Evolutionary conservation across 2,329 filamentous ascomycete genomes (phyloP), one percentile per base, ranked within the genome.

Genomic region (Nemania serpens): DNA sequence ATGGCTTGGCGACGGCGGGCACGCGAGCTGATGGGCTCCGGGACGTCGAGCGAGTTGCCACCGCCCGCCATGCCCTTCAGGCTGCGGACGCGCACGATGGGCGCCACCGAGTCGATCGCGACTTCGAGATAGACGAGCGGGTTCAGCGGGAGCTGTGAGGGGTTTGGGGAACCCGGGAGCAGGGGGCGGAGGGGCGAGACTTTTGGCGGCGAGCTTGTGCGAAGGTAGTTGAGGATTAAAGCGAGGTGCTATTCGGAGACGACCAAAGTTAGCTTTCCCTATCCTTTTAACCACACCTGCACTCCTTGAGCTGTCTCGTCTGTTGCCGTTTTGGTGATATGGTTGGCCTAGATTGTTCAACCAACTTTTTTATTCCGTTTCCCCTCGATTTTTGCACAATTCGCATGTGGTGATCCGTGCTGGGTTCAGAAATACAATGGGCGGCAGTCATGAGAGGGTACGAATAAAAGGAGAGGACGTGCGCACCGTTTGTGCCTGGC

Each of bases 31-130:
- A 98, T 81, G 1, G 95, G 94, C 20, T 88, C 82, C 0, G 95
- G 95, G 37, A 97, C 84, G 58, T 94, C 91, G 60, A 97, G 84
- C 12, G 91, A 85, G 37, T 86, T 84, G 76, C 95, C 95, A 80
- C 95, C 95, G 77, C 94, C 94, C 1, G 90, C 91, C 37, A 90
- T 85, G 68, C 92, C 93, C 71, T 87, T 87, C 69, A 92, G 84
- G 63, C 84, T 84, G 56, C 88, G 86, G 72, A 99, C 88, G 67
- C 90, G 89, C 71, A 99, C 81, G 15, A 99, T 84, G 10, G 95
- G 95, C 1, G 93, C 91, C 22, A 99, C 89, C 10, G 91, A 96
- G 81, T 99, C 95, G 71, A 99, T 88, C 34, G 93, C 93, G 34
- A 96, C 83, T 12, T 90, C 91, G 49, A 99, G 88, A 79, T 98